These are phyloP conservation scores for Penicillium sp. DNA, from an alignment of 2,329 filamentous ascomycete species.

Conservation along the genomic window DNA sequence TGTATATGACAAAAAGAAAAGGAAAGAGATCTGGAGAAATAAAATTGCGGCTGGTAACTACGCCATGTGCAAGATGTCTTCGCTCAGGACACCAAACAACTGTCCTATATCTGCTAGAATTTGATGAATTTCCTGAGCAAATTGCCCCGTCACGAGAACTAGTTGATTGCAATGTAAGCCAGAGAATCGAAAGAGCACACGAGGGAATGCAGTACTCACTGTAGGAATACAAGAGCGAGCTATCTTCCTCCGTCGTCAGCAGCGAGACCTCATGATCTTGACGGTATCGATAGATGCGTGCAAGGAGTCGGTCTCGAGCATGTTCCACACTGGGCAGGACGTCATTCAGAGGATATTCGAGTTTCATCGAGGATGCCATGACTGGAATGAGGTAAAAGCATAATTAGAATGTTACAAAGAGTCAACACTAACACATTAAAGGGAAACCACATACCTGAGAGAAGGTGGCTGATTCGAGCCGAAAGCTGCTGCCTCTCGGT, in stretches of 20 bases:
- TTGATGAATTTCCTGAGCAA: slow-evolving; percentile 51
- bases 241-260: slow-evolving; percentile 57
- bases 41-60: slow-evolving; percentile 20
- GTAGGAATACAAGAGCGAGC: slow-evolving; percentile 88
- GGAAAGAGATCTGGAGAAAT: neutral
- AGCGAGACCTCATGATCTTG: slow-evolving; percentile 55
- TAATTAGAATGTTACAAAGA: neutral
- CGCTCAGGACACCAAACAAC: slow-evolving; percentile 56
- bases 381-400: slow-evolving; percentile 48
- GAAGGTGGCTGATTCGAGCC: slow-evolving; percentile 82
- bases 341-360: slow-evolving; percentile 89
- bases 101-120: slow-evolving; percentile 52
- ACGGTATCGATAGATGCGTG: slow-evolving; percentile 81
- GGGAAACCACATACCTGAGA: slow-evolving; percentile 46
- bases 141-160: slow-evolving; percentile 58
- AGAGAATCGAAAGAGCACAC: too few species aligned
- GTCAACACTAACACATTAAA: neutral
- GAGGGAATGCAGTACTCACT: slow-evolving; percentile 42
- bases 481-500: slow-evolving; percentile 75
- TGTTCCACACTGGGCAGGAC: slow-evolving; percentile 77
- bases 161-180: neutral
- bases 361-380: slow-evolving; percentile 84
- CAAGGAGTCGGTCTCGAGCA: slow-evolving; percentile 73
- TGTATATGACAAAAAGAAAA: neutral
- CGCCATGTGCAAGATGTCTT: slow-evolving; percentile 55